Conservation (phyloP, 352 stramenopile species). For the Ophiocytium majus region DNA sequence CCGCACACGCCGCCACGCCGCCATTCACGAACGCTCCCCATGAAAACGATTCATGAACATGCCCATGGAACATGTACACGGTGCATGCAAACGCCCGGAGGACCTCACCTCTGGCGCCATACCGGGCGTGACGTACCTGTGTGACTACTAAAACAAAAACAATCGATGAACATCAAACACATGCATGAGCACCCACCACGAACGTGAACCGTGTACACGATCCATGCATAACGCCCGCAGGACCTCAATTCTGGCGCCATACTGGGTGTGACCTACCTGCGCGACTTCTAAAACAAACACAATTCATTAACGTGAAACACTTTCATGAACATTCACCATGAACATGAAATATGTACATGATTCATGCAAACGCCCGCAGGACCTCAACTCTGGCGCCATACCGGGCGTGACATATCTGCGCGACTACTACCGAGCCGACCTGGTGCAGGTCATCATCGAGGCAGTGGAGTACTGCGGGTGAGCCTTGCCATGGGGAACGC, state of each 20-base stretch:
- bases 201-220: background rate
- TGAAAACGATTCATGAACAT: too few species aligned
- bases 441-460: conserved; percentile 41
- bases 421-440: conserved; percentile 39
- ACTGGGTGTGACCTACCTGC: conserved; percentile 3
- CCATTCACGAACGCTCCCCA: too few species aligned
- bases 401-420: conserved; percentile 18
- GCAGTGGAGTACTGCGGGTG: background rate
- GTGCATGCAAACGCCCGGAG: background rate
- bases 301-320: too few species aligned
- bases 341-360: background rate
- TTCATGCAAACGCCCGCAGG: background rate
- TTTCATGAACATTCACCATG: too few species aligned
- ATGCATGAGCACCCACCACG: too few species aligned
- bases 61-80: background rate
- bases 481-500: background rate
- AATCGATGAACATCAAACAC: too few species aligned
- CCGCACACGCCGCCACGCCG: too few species aligned
- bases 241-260: background rate
- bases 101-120: background rate
- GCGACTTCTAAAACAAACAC: conserved; percentile 38
- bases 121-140: conserved; percentile 5
- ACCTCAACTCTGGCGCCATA: background rate
- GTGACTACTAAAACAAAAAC: conserved; percentile 38
- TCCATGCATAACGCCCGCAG: background rate